Conservation (phyloP, 805 yeast genomes). For the Barnettozyma pratensis region DNA sequence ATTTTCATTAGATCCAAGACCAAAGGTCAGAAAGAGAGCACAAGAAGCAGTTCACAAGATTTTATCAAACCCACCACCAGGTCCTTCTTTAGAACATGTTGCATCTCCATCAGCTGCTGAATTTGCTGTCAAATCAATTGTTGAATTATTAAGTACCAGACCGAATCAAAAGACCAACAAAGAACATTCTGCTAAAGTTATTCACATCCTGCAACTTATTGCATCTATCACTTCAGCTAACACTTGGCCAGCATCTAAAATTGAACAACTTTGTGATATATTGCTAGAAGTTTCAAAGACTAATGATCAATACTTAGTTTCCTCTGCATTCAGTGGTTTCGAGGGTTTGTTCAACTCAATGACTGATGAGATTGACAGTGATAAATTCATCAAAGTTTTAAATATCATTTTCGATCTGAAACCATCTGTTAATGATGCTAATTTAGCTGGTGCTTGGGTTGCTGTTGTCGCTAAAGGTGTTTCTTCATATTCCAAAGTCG, state of each 20-base stretch:
- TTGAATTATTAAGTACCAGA: constrained; percentile 35
- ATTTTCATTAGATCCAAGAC: constrained; percentile 80
- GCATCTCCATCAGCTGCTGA: constrained; percentile 70
- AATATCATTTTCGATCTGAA: constrained; percentile 71
- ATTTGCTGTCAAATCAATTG: constrained; percentile 53
- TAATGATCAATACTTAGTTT: constrained; percentile 79
- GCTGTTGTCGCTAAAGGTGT: constrained; percentile 88
- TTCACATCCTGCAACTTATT: constrained; percentile 76
- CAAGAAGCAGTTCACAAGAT: constrained; percentile 76
- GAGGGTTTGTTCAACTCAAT: constrained; percentile 71
- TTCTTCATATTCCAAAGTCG: constrained; percentile 46
- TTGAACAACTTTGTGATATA: constrained; percentile 70
- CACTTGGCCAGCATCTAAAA: constrained; percentile 74
- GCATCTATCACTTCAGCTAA: constrained; percentile 63
- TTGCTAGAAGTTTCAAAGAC: constrained; percentile 73
- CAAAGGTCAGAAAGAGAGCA: constrained; percentile 94
- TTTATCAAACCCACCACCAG: constrained; percentile 61
- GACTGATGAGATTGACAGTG: constrained; percentile 54
- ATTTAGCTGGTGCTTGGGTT: constrained; percentile 90
- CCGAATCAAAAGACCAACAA: constrained; percentile 35
- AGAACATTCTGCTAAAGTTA: constrained; percentile 51
- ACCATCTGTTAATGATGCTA: constrained; percentile 78
- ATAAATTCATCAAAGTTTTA: constrained; percentile 58
- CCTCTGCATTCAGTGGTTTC: constrained; percentile 78
- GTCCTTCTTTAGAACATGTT: constrained; percentile 74